Evolutionary conservation across 805 yeast genomes (phyloP), one percentile per base, ranked within the genome.

Genomic region (Scheffersomyces coipomensis): DNA sequence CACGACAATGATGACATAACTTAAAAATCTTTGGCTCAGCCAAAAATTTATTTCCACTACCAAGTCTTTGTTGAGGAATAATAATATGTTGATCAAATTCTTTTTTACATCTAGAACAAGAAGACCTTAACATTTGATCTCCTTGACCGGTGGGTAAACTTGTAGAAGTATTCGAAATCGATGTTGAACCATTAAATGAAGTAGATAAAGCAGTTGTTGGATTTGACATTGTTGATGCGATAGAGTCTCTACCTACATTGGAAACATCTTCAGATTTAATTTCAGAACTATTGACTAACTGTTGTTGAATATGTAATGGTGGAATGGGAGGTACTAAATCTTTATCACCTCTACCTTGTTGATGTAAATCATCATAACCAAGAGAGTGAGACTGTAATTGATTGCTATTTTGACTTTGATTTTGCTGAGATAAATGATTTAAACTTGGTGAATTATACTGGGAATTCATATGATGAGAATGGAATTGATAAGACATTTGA

Each of bases 1-100:
- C 81, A 26, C 87, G 71, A 52, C 88, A 82, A 51, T 79, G 86
- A 22, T 73, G 73, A 53, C 88, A 82, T 38, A 80, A 60, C 52
- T 78, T 79, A 60, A 56, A 81, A 12, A 63, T 57, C 49, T 73
- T 75, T 22, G 58, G 73, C 49, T 52, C 68, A 35, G 57, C 65
- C 48, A 38, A 64, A 54, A 45, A 64, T 53, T 60, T 59, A 38
- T 48, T 40, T 21, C 44, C 49, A 12, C 35, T 34, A 11, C 44
- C 48, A 25, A 34, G 45, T 18, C 51, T 36, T 24, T 53, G 58
- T 18, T 29, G 36, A 4, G 73, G 69, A 31, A 62, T 54, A 17
- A 62, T 55, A 18, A 68, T 52, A 2, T 62, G 64, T 44, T 73
- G 76, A n/a, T 70, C 68, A 52, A 81, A 81, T 9, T 64, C 71